Percentiles rank a stretch among this genome's conserved stretches.
phyloP scores from a whole-genome alignment of 768 basidiomycete genomes.

The Lepiota subincarnata region DNA sequence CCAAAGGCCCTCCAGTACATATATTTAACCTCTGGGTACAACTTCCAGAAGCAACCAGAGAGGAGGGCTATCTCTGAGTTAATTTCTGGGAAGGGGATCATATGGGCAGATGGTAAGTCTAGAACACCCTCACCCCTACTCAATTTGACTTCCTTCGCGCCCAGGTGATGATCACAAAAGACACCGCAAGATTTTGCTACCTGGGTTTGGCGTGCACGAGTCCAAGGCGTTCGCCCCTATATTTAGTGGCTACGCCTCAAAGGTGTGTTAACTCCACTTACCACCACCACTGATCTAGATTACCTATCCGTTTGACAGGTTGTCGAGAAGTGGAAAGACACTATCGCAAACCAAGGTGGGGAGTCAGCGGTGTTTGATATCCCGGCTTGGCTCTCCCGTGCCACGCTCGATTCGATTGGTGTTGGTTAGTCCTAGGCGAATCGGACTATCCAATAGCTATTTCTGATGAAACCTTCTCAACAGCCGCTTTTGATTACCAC shows the following conservation, averaged over 20 bases:
- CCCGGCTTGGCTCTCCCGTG: constrained; percentile 37
- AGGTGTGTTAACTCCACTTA: constrained; percentile 17
- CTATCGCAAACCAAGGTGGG: constrained; percentile 25
- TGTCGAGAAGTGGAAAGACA: constrained; percentile 35
- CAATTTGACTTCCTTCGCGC: not conserved
- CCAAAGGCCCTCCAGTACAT: constrained; percentile 46
- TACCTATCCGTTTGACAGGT: constrained; percentile 24
- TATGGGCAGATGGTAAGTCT: constrained; percentile 37
- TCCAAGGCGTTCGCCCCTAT: constrained; percentile 35
- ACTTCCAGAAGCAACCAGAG: constrained; percentile 36
- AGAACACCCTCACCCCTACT: not conserved
- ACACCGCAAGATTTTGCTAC: constrained; percentile 42
- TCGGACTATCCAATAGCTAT: not conserved
- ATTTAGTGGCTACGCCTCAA: constrained; percentile 34
- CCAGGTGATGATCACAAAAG: constrained; percentile 40
- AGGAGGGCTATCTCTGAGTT: constrained; percentile 33
- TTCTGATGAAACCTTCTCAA: not conserved
- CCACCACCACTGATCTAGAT: not conserved
- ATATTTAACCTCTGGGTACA: constrained; percentile 39
- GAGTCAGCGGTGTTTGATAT: constrained; percentile 29
- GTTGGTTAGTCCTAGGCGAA: constrained; percentile 28
- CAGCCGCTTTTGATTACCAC: constrained; percentile 48
- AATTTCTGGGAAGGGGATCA: constrained; percentile 30
- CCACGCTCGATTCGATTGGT: constrained; percentile 48
- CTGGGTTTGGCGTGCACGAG: constrained; percentile 44